Evolutionary conservation across 805 yeast genomes (phyloP), one percentile per base, ranked within the genome.

Genomic region (Ogataea minuta): DNA sequence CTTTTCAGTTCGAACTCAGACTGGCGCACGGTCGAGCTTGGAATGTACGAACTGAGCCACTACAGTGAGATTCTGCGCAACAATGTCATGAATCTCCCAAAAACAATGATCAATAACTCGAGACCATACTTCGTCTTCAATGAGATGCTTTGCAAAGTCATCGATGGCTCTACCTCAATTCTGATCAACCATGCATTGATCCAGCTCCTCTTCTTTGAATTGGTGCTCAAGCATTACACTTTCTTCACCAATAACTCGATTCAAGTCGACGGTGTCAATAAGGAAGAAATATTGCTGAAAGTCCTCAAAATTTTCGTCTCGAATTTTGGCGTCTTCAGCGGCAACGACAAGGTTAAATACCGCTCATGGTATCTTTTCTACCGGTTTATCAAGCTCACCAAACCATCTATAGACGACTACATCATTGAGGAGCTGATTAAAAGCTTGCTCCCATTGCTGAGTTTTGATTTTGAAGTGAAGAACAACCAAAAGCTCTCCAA

Each of bases 291-390:
- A 28, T 67, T 85, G 9, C 59, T 74, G 44, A 74, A 81, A 43
- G 77, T 88, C 13, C 67, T 91, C 42, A 84, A 85, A 50, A 74
- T 85, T 15, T 91, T 93, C 57, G 77, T 88, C 31, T 79, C 93
- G 12, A 80, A 79, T 24, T 73, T 81, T 50, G 98, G 97, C 11
- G 75, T 91, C 45, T 89, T 87, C 60, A 87, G 83, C 63, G 68
- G 72, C 4, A 71, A 74, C 49, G 83, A 75, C 42, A 83, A 79
- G 45, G 96, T 90, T 4, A 79, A 89, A 53, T 71, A 78, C 40
- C 79, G 97, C 59, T 74, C 95, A 28, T 93, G 98, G 96, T 91
- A 87, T 59, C 68, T 90, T 47, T 87, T 91, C 52, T 81, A 81
- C 54, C 76, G 95, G 59, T 85, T 90, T 54, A 72, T 89, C 45